Conservation (phyloP, 2,329 filamentous ascomycete genomes). For the Lecanosticta acicola region DNA sequence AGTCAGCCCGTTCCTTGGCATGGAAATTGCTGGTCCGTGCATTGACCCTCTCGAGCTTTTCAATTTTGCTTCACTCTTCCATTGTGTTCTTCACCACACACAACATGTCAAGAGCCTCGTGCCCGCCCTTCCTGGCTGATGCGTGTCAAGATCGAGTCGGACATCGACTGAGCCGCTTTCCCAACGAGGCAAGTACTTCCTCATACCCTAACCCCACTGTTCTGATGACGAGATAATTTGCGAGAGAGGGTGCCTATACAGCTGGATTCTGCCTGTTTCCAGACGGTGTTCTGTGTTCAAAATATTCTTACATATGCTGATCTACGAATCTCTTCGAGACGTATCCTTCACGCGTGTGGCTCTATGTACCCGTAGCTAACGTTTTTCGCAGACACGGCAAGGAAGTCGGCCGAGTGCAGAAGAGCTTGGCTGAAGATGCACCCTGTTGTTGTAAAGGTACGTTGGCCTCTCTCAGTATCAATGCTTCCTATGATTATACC, state of each 20-base stretch:
- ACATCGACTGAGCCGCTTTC: background rate
- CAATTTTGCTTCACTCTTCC: background rate
- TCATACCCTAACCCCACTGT: background rate
- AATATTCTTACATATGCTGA: constrained; percentile 1
- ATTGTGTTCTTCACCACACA: background rate
- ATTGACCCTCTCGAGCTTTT: constrained; percentile 1
- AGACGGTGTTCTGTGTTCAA: background rate
- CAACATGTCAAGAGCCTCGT: background rate
- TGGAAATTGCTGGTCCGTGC: background rate
- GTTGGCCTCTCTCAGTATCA: constrained; percentile 3
- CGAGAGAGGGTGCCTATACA: background rate
- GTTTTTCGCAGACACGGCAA: background rate
- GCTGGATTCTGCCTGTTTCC: constrained; percentile 2
- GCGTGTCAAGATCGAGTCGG: background rate
- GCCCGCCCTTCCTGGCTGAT: no score
- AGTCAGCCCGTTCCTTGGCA: background rate
- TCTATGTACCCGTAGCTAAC: background rate
- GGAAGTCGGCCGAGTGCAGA: background rate
- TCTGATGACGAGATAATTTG: constrained; percentile 4
- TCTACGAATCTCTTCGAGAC: background rate
- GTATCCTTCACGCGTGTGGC: no score
- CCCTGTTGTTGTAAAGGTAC: constrained; percentile 5
- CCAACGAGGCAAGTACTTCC: background rate
- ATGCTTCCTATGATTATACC: constrained; percentile 60
- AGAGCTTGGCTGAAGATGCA: background rate